These are phyloP conservation scores for Aspergillus quadricinctus DNA, from an alignment of 2,329 filamentous ascomycete species.

Conservation along the genomic window DNA sequence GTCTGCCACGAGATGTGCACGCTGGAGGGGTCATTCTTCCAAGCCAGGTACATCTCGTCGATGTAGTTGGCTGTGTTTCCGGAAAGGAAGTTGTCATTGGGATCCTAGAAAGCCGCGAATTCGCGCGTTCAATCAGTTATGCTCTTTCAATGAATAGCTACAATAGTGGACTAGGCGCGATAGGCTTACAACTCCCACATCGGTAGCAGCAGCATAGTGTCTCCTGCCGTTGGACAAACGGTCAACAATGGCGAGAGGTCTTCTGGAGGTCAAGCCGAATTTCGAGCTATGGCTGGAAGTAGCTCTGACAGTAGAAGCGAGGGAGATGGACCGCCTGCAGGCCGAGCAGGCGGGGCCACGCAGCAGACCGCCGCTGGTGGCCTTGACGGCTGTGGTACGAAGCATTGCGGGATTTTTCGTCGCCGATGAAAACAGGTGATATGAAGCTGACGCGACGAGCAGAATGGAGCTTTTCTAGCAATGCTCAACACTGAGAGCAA, in stretches of 20 bases:
- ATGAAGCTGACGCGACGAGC: background rate
- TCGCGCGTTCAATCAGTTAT: slow-evolving; percentile 21
- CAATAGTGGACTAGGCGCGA: slow-evolving; percentile 1
- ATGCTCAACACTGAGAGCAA: background rate
- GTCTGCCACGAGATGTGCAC: slow-evolving; percentile 98
- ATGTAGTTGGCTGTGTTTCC: slow-evolving; percentile 98
- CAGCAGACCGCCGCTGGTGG: slow-evolving; percentile 35
- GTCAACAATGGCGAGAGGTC: slow-evolving; percentile 41
- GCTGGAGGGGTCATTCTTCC: slow-evolving; percentile 88
- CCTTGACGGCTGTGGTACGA: slow-evolving; percentile 37
- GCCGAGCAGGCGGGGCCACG: slow-evolving; percentile 30
- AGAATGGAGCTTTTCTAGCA: background rate
- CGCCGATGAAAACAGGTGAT: slow-evolving; percentile 8
- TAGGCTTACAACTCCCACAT: slow-evolving; percentile 54
- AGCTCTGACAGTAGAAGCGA: slow-evolving; percentile 29
- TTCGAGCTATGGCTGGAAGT: slow-evolving; percentile 28
- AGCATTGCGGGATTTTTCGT: slow-evolving; percentile 35
- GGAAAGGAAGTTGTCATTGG: slow-evolving; percentile 93
- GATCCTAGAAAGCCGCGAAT: slow-evolving; percentile 53
- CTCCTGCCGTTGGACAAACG: slow-evolving; percentile 40
- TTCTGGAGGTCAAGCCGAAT: slow-evolving; percentile 35
- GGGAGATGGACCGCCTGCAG: slow-evolving; percentile 30
- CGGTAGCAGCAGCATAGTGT: slow-evolving; percentile 56
- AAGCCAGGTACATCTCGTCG: slow-evolving; percentile 98
- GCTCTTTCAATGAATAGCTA: background rate